Conservation (phyloP, 305 asterid species). For the Solanum aculeatissimum region DNA sequence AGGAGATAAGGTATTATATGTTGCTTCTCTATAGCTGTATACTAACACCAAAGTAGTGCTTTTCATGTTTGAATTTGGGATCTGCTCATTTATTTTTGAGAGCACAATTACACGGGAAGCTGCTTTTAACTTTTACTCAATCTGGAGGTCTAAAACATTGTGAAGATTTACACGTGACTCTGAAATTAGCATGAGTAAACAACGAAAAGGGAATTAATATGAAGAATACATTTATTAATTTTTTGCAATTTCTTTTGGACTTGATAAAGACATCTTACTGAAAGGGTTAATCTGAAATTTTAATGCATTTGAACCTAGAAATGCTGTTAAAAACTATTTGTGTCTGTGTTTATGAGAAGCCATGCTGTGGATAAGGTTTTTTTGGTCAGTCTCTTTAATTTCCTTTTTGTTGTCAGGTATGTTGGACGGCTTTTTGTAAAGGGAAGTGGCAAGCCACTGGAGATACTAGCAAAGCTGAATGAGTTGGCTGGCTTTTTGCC, state of each 20-base stretch:
- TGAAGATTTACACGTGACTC: neutral
- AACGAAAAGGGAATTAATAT: neutral
- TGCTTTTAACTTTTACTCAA: neutral
- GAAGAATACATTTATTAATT: neutral
- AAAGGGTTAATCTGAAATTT: neutral
- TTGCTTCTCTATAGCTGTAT: neutral
- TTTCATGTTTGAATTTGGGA: neutral
- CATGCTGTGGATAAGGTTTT: neutral
- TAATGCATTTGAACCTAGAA: neutral
- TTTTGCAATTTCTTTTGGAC: neutral
- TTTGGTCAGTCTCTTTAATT: neutral
- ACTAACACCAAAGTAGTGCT: neutral
- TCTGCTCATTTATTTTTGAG: neutral
- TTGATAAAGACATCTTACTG: neutral
- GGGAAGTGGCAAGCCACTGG: conserved; percentile 24
- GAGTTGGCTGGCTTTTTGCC: conserved; percentile 26
- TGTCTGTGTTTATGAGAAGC: neutral
- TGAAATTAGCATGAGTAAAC: neutral
- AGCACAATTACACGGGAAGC: neutral
- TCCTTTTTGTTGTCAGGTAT: conserved; percentile 10
- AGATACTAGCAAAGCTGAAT: conserved; percentile 16
- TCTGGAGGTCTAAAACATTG: neutral
- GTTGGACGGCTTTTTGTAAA: conserved; percentile 28
- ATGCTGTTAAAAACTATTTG: neutral
- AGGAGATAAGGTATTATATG: conserved; percentile 9